phyloP scores from a whole-genome alignment of 768 basidiomycete species.

The Kwoniella heveanensis region DNA sequence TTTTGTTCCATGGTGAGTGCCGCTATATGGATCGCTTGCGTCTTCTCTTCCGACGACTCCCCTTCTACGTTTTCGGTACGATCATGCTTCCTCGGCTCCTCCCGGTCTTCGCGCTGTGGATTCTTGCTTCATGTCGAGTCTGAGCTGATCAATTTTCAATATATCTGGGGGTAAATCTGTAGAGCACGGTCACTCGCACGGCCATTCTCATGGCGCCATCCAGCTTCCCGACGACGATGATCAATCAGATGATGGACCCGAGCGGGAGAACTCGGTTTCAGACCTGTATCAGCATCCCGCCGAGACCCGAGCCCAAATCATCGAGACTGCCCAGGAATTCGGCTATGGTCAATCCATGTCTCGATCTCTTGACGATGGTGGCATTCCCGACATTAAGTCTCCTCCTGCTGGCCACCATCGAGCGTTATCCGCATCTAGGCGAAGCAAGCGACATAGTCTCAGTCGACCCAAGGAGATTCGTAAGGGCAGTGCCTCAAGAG shows the following conservation, averaged over 20 bases:
- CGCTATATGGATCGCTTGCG: background rate
- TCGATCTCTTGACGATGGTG: conserved; percentile 17
- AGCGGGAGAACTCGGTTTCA: conserved; percentile 52
- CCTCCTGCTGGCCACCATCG: conserved; percentile 30
- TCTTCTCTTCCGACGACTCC: too few relatives aligned
- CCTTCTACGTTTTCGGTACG: too few relatives aligned
- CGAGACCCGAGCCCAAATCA: conserved; percentile 58
- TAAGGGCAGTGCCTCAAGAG: conserved; percentile 16
- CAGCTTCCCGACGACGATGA: conserved; percentile 30
- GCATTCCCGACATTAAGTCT: conserved; percentile 30
- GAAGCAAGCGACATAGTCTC: conserved; percentile 8
- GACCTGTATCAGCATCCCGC: conserved; percentile 70
- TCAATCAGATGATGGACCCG: conserved; percentile 23
- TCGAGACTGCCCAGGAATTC: conserved; percentile 81
- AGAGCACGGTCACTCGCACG: conserved; percentile 73
- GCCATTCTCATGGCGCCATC: conserved; percentile 46
- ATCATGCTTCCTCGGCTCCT: too few relatives aligned
- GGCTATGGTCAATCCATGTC: conserved; percentile 50
- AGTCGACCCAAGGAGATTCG: conserved; percentile 23
- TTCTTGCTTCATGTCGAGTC: too few relatives aligned
- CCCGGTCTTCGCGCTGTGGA: too few relatives aligned
- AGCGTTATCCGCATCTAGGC: conserved; percentile 18
- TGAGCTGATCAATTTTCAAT: too few relatives aligned
- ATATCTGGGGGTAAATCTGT: too few relatives aligned
- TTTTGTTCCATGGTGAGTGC: conserved; percentile 85